Evolutionary conservation across 1,284 basidiomycete genomes (phyloP).

Genomic region (Moniliophthora roreri): DNA sequence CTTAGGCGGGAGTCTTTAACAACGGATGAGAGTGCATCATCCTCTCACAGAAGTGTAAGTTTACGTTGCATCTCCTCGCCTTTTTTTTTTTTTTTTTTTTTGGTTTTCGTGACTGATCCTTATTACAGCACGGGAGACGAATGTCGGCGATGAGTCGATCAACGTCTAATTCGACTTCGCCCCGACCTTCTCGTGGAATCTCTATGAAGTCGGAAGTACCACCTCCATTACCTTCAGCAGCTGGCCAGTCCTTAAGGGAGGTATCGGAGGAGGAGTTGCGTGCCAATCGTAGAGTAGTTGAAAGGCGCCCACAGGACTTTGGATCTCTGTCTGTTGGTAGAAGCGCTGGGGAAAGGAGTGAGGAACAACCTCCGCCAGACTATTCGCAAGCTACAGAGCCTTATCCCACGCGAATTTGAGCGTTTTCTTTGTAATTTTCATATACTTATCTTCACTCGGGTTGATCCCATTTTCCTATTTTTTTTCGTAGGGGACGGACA

Average conservation of each 20-base stretch:
- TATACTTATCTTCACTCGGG: no score
- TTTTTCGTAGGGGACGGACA: no score
- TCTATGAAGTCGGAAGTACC: background rate
- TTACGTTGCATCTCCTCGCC: no score
- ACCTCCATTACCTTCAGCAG: slow-evolving; percentile 7
- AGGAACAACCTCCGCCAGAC: slow-evolving; percentile 19
- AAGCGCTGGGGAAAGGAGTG: background rate
- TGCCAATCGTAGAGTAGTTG: slow-evolving; percentile 20
- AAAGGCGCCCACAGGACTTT: slow-evolving; percentile 23
- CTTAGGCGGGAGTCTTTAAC: no score
- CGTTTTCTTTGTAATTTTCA: no score
- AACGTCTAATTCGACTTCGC: slow-evolving; percentile 12
- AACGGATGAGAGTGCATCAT: no score
- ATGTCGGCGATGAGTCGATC: background rate
- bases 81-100: no score
- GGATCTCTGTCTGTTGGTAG: slow-evolving; percentile 12
- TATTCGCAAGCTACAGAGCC: slow-evolving; percentile 23
- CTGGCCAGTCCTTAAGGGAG: slow-evolving; percentile 9
- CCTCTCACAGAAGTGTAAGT: no score
- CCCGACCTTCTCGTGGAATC: slow-evolving; percentile 3
- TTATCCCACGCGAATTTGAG: slow-evolving; percentile 4
- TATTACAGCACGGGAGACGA: no score
- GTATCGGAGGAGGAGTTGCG: slow-evolving; percentile 18
- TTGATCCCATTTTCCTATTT: no score
- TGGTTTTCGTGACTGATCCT: no score